Conservation (phyloP, 169 alveolate species). For the Ichthyophthirius multifiliis region DNA sequence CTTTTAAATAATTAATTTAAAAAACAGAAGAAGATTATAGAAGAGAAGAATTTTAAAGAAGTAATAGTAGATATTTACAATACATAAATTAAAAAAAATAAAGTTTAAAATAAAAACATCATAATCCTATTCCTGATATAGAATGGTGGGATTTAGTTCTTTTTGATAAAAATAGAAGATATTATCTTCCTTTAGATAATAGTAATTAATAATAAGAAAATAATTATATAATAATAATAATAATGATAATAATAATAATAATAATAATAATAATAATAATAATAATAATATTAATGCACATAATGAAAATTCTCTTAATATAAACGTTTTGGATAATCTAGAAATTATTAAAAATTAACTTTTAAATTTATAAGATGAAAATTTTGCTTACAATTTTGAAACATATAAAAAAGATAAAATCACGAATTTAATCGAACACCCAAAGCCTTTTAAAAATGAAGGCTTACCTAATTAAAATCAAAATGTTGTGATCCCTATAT, state of each 20-base stretch:
- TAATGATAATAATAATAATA: background rate
- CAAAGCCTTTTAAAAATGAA: constrained; percentile 49
- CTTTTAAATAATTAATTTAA: constrained; percentile 10
- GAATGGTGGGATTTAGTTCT: constrained; percentile 79
- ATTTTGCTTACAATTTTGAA: background rate
- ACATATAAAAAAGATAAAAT: constrained; percentile 34
- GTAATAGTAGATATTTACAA: background rate
- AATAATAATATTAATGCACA: background rate
- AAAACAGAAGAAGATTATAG: background rate
- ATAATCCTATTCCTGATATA: constrained; percentile 68
- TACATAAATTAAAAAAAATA: background rate
- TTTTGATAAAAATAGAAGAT: constrained; percentile 25
- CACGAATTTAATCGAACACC: constrained; percentile 62
- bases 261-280: background rate
- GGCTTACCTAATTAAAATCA: constrained; percentile 30
- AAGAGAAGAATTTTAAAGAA: background rate
- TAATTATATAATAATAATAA: background rate
- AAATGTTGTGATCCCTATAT: constrained; percentile 35
- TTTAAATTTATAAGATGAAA: background rate
- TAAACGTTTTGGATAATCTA: background rate
- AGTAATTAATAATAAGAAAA: background rate
- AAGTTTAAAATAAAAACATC: constrained; percentile 44
- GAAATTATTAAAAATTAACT: background rate
- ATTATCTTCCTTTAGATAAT: constrained; percentile 11
- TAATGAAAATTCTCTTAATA: background rate